Percentiles rank a stretch among this genome's conserved stretches.
Conservation (phyloP, 257 asterid genomes). For the Solanum tacnaense region DNA sequence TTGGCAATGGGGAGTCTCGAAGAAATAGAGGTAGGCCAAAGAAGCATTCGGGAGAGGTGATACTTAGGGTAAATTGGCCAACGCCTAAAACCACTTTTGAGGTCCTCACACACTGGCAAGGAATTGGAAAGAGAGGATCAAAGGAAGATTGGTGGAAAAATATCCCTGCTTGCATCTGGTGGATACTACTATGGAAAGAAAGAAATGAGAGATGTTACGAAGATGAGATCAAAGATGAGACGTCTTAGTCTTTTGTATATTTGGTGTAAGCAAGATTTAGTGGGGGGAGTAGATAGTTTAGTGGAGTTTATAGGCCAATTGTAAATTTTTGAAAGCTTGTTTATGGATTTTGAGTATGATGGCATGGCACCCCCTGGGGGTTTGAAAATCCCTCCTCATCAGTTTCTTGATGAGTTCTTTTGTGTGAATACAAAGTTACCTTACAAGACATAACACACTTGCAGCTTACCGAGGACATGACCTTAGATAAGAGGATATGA, state of each 20-base stretch:
- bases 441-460: background rate
- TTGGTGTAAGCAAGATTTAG: background rate
- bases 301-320: background rate
- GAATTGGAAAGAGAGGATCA: background rate
- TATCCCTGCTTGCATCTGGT: background rate
- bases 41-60: background rate
- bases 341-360: background rate
- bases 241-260: background rate
- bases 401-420: background rate
- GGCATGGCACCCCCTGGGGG: background rate
- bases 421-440: background rate
- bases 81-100: background rate
- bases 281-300: background rate
- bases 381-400: background rate
- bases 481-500: background rate
- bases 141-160: background rate
- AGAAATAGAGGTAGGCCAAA: background rate
- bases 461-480: background rate
- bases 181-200: background rate
- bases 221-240: background rate
- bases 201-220: background rate
- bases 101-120: background rate
- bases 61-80: background rate
- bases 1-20: background rate
- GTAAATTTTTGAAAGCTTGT: background rate